Percentiles rank a stretch among this genome's conserved stretches.
Evolutionary conservation across 2,329 filamentous ascomycete species (phyloP).

Genomic region (Curvularia eragrostidis): DNA sequence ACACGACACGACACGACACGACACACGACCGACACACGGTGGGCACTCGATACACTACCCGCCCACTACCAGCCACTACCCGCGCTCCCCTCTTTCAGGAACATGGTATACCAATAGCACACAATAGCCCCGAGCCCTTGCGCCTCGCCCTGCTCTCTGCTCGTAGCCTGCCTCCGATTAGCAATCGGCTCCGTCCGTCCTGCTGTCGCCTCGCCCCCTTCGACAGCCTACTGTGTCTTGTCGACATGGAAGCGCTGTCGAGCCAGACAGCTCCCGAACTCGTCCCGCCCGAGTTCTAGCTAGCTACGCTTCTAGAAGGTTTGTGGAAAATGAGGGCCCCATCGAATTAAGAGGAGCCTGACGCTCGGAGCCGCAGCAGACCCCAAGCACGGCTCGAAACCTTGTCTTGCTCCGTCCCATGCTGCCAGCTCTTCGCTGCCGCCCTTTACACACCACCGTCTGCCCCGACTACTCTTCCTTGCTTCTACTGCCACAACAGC

Average conservation of each 20-base stretch:
- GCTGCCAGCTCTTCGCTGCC: conserved; percentile 13
- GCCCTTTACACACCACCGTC: background rate
- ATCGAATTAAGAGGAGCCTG: conserved; percentile 23
- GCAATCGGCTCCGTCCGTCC: conserved; percentile 2
- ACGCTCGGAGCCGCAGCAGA: conserved; percentile 28
- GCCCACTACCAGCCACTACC: conserved; percentile 3
- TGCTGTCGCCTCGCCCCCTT: conserved; percentile 11
- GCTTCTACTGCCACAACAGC: conserved; percentile 19
- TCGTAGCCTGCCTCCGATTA: background rate
- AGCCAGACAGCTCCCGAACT: conserved; percentile 33
- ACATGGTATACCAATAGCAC: background rate
- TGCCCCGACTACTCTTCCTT: background rate
- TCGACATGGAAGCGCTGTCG: conserved; percentile 34
- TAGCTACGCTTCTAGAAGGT: conserved; percentile 50
- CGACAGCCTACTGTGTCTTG: conserved; percentile 31
- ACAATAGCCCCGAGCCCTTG: too few species aligned
- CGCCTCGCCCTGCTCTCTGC: background rate
- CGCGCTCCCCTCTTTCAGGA: conserved; percentile 6
- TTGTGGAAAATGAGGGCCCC: conserved; percentile 43
- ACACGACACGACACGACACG: background rate
- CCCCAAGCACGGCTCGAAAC: conserved; percentile 35
- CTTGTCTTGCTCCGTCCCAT: conserved; percentile 15
- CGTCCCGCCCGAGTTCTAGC: conserved; percentile 33
- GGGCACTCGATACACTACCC: background rate
- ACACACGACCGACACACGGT: background rate